Evolutionary conservation across 208 protist genomes (phyloP).

Genomic region (Trypanosoma boissoni): DNA sequence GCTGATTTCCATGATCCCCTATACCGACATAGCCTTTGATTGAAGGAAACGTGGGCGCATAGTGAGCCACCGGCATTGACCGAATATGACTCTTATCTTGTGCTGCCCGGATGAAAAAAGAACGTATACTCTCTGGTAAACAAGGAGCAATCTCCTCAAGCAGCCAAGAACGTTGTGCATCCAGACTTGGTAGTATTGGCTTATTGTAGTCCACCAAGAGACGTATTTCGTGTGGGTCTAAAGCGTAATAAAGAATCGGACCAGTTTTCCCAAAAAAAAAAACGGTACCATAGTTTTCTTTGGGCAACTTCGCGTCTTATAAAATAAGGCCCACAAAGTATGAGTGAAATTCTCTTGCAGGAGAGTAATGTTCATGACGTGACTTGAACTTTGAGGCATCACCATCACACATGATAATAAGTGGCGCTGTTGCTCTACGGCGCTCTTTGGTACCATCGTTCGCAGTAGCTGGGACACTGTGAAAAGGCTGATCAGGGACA

Average conservation of each 20-base stretch:
- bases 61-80: constrained; percentile 80
- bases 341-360: constrained; percentile 75
- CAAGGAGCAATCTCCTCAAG: constrained; percentile 73
- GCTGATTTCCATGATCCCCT: constrained; percentile 94
- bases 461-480: constrained; percentile 6
- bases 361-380: constrained; percentile 78
- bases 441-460: constrained; percentile 29
- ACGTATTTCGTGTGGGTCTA: constrained; percentile 76
- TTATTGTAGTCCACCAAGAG: constrained; percentile 88
- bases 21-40: constrained; percentile 88
- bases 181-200: constrained; percentile 55
- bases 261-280: constrained; percentile 89
- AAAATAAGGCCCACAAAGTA: constrained; percentile 90
- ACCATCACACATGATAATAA: constrained; percentile 94
- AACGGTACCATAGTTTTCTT: constrained; percentile 86
- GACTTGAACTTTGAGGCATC: constrained; percentile 90
- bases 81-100: constrained; percentile 57
- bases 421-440: constrained; percentile 61
- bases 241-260: constrained; percentile 90
- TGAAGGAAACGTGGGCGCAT: constrained; percentile 64
- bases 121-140: constrained; percentile 73
- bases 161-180: constrained; percentile 83
- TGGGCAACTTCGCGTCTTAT: constrained; percentile 62
- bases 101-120: constrained; percentile 61
- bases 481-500: constrained; percentile 59